These are phyloP conservation scores for Termitomyces sp. DNA, from an alignment of 768 basidiomycete genomes.

Conservation along the genomic window DNA sequence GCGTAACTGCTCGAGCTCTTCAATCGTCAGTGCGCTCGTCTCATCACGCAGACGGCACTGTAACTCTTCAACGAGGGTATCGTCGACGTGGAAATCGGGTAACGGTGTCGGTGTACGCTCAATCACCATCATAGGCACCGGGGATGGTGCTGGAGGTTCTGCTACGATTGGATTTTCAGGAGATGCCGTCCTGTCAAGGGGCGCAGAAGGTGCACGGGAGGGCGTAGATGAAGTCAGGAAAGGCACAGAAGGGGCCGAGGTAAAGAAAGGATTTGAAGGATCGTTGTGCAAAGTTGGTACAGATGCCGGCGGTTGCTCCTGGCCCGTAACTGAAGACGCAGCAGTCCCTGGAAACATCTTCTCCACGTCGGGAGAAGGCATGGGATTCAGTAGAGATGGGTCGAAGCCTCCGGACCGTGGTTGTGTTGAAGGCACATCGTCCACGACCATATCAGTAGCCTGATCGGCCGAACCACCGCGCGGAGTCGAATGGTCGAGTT, in stretches of 20 bases:
- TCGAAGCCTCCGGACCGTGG: conserved; percentile 40
- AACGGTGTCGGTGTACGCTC: conserved; percentile 64
- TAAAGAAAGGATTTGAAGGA: conserved; percentile 16
- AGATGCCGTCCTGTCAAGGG: conserved; percentile 12
- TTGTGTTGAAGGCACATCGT: conserved; percentile 19
- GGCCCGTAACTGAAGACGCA: conserved; percentile 2
- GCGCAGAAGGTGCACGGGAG: conserved; percentile 12
- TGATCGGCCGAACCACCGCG: not conserved
- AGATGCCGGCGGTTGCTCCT: conserved; percentile 1
- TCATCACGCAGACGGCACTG: conserved; percentile 38
- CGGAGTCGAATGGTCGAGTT: conserved; percentile 19
- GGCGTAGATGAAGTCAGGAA: conserved; percentile 17
- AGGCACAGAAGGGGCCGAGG: conserved; percentile 5
- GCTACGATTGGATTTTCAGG: conserved; percentile 10
- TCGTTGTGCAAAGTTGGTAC: conserved; percentile 9
- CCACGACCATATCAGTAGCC: conserved; percentile 31
- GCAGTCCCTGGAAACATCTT: conserved; percentile 15
- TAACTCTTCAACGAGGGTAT: conserved; percentile 43
- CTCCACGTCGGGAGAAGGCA: conserved; percentile 25
- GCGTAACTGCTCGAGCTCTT: conserved; percentile 91
- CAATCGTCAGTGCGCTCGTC: conserved; percentile 66
- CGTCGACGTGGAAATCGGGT: conserved; percentile 72
- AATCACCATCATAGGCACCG: conserved; percentile 46
- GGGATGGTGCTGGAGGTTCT: conserved; percentile 12
- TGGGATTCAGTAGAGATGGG: conserved; percentile 48